Percentiles rank a stretch among this genome's conserved stretches.
phyloP scores from a whole-genome alignment of 2,329 filamentous ascomycete genomes.

The Fusarium denticulatum region DNA sequence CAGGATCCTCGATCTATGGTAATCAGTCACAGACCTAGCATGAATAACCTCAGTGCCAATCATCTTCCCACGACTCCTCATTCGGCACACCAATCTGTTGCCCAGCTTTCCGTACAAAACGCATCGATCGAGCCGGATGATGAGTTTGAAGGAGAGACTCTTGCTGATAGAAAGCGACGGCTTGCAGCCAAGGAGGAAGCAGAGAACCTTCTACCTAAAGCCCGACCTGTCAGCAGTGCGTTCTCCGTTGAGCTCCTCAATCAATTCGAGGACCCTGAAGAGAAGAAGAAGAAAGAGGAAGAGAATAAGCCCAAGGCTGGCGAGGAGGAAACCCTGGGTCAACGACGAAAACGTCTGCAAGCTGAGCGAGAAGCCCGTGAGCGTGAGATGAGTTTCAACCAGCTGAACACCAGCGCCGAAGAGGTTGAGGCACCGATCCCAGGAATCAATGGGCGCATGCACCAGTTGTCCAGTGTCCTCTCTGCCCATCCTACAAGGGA shows the following conservation, averaged over 20 bases:
- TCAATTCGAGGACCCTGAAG: conserved; percentile 66
- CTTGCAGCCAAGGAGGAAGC: conserved; percentile 67
- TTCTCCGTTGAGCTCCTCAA: conserved; percentile 77
- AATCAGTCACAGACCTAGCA: conserved; percentile 53
- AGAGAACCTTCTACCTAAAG: conserved; percentile 58
- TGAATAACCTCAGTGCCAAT: conserved; percentile 52
- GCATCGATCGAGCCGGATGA: conserved; percentile 58
- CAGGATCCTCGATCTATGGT: conserved; percentile 58
- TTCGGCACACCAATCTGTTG: conserved; percentile 37
- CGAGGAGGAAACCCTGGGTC: conserved; percentile 81
- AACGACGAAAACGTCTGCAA: conserved; percentile 78
- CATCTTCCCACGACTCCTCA: conserved; percentile 32
- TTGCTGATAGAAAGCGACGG: conserved; percentile 72
- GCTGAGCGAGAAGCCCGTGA: conserved; percentile 73
- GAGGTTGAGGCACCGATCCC: conserved; percentile 13
- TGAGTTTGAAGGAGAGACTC: conserved; percentile 70
- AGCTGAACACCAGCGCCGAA: conserved; percentile 29
- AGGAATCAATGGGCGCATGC: conserved; percentile 52
- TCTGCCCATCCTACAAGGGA: conserved; percentile 55
- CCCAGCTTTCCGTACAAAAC: conserved; percentile 17
- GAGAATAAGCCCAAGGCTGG: conserved; percentile 47
- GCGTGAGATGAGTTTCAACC: conserved; percentile 59
- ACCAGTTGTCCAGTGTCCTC: conserved; percentile 68
- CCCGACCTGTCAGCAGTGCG: conserved; percentile 69
- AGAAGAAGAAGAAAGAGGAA: conserved; percentile 52